Percentiles rank a stretch among this genome's conserved stretches.
Conservation (phyloP, 1,139 yeast species). For the Yamadazyma siamensis region DNA sequence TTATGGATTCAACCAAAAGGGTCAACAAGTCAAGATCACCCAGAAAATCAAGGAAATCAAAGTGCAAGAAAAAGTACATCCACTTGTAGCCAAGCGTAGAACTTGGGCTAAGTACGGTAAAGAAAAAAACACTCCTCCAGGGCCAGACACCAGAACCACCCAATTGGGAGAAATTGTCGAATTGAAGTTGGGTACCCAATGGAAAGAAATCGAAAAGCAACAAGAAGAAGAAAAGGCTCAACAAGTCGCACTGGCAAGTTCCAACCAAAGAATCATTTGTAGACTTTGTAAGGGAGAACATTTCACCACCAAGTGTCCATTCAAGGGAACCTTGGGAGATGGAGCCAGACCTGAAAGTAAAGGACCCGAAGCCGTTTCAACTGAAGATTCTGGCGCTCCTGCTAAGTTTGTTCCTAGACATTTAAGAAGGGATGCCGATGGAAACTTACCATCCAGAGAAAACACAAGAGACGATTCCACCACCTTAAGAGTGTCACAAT, state of each 20-base stretch:
- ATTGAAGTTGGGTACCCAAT: constrained; percentile 63
- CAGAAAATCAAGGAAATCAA: constrained; percentile 77
- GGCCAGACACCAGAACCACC: constrained; percentile 88
- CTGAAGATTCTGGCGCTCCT: constrained; percentile 8
- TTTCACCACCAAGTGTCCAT: constrained; percentile 94
- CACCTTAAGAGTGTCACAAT: constrained; percentile 88
- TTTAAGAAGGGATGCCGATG: constrained; percentile 59
- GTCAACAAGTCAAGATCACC: constrained; percentile 83
- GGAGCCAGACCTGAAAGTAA: constrained; percentile 26
- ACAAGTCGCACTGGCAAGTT: constrained; percentile 45
- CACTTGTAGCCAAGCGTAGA: constrained; percentile 67
- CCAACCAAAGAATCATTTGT: constrained; percentile 60
- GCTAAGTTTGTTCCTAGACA: constrained; percentile 77
- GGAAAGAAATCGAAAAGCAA: constrained; percentile 63
- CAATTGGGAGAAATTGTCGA: constrained; percentile 82
- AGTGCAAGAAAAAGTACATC: constrained; percentile 80
- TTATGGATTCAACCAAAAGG: constrained; percentile 71
- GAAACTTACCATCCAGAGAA: constrained; percentile 51
- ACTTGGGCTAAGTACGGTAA: constrained; percentile 81
- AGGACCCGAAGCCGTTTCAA: constrained; percentile 15
- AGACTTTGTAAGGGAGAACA: constrained; percentile 94
- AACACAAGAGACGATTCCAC: constrained; percentile 75
- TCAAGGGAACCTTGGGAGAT: constrained; percentile 80
- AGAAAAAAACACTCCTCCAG: constrained; percentile 72
- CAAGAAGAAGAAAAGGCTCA: constrained; percentile 59